A percentile compares a stretch with the other conserved stretches of the same genome.
These are phyloP conservation scores for Eucalyptus lansdowneana DNA, from an alignment of 345 rosid species.

Conservation along the genomic window DNA sequence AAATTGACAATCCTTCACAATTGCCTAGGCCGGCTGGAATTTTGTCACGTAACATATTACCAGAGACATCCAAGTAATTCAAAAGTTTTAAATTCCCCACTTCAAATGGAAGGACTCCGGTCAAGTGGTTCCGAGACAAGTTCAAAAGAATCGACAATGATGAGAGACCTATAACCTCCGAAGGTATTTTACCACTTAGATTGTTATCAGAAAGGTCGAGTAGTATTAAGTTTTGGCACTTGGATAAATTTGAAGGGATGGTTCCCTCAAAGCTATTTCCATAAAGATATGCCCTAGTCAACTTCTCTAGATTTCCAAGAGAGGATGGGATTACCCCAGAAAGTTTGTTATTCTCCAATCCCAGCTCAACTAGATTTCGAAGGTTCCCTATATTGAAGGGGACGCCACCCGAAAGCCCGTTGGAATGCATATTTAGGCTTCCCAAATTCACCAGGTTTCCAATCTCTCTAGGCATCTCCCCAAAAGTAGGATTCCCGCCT, in stretches of 20 bases:
- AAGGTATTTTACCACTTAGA: not conserved
- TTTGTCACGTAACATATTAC: accelerated
- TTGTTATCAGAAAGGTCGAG: not conserved
- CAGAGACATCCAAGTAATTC: accelerated
- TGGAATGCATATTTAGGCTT: accelerated
- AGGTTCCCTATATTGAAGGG: not conserved
- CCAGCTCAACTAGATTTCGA: not conserved
- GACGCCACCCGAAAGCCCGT: not conserved
- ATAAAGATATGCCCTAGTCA: accelerated
- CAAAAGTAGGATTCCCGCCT: not conserved
- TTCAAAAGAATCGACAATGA: accelerated
- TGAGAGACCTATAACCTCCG: not conserved
- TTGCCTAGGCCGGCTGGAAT: not conserved
- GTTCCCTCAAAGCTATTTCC: not conserved
- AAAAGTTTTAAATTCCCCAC: accelerated
- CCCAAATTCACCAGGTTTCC: not conserved
- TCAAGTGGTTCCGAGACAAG: not conserved
- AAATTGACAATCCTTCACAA: not conserved
- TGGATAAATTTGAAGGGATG: not conserved
- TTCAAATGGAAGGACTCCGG: not conserved
- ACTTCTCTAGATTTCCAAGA: not conserved
- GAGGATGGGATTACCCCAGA: not conserved
- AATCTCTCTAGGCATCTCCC: not conserved
- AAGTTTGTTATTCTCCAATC: not conserved
- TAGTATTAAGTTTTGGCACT: accelerated